Evolutionary conservation across 371 early-diverging fungal species (phyloP), one percentile per base, ranked within the genome.

Genomic region (Vairimorpha ceranae): DNA sequence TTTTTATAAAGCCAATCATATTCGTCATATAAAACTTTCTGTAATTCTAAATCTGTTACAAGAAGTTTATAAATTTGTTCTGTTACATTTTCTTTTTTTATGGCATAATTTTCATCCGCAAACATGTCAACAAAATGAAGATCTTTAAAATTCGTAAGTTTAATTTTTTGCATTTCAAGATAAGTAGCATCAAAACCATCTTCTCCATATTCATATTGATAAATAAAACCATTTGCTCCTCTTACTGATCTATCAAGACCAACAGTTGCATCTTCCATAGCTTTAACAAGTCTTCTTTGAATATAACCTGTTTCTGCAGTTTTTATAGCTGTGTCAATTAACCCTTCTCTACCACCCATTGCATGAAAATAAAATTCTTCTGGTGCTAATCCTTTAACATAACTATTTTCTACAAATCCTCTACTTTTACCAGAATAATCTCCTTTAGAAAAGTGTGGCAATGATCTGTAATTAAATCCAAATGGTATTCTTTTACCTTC

Each of bases 271-370:
- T 95, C 97, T 84, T 98, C 99, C 74, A 98, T 82, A 10, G 95
- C 94, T 84, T 98, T 98, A 43, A 98, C 92, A 33, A 98, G 86
- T 84, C 97, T 91, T 80, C 99, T 93, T 83, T 98, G 97, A 74
- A 98, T 95, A 84, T 98, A 98, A 52, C 99, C 99, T 3, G 99
- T 96, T 83, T 97, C 97, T 27, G 99, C 97, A 19, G 99, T 98
- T 84, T 98, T 97, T 67, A 95, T 93, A 66, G 97, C 96, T 41
- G 97, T 95, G 86, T 96, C 98, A 81, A 95, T 96, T 71, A 88
- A 73, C 43, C 89, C 99, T 88, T 98, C 99, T 86, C 99, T 90
- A 80, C 99, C 99, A 85, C 96, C 97, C 97, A 97, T 97, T 30
- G 97, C 95, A 86, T 98, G 99, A 89, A 97, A 98, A 85, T 92